These are phyloP conservation scores for Trypanosoma congolense DNA, from an alignment of 208 protist genomes.

Conservation along the genomic window DNA sequence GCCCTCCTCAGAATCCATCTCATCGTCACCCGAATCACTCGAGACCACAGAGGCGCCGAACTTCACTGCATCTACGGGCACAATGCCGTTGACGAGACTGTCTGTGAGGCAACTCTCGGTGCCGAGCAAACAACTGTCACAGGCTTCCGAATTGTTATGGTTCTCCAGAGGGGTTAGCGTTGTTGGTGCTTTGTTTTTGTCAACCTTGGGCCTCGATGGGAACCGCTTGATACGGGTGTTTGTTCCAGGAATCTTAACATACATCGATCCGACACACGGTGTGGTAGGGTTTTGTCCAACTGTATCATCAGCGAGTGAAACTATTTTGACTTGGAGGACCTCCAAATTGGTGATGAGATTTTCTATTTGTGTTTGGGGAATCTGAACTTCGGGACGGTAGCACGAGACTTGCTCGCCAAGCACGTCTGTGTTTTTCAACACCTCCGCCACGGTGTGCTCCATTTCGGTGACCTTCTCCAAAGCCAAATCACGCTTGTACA, in stretches of 20 bases:
- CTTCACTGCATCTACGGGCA: neutral
- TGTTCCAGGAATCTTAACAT: conserved; percentile 9
- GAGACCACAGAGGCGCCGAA: neutral
- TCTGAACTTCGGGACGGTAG: conserved; percentile 40
- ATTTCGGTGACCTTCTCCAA: conserved; percentile 18
- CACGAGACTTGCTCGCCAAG: conserved; percentile 20
- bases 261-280: neutral
- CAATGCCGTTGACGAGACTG: conserved; percentile 6
- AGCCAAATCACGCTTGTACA: conserved; percentile 16
- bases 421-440: conserved; percentile 33
- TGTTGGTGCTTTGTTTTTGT: neutral
- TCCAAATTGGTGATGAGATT: conserved; percentile 34
- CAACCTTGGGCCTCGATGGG: neutral
- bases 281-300: neutral
- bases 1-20: neutral
- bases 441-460: conserved; percentile 26
- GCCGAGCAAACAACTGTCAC: neutral
- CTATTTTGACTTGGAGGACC: conserved; percentile 41
- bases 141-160: neutral
- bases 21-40: conserved; percentile 2
- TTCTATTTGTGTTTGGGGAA: conserved; percentile 21
- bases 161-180: neutral
- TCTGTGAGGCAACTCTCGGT: neutral
- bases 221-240: conserved; percentile 23
- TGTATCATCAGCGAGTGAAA: conserved; percentile 57